Conservation (phyloP, 176 grass and related monocot genomes). For the Saccharum spontaneum region DNA sequence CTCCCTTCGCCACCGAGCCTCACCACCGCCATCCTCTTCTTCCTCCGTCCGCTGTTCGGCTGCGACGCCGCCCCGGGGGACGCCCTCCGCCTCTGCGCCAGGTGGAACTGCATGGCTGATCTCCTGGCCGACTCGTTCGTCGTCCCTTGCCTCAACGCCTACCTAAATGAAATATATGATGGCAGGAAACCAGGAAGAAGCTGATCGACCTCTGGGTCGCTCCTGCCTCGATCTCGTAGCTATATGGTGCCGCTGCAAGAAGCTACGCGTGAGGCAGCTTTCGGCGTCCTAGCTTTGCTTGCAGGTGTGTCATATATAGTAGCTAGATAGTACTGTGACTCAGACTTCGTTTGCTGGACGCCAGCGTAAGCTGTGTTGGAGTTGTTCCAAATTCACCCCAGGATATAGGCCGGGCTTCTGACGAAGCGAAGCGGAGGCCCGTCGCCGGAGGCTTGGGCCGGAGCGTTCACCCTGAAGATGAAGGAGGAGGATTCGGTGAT, state of each 20-base stretch:
- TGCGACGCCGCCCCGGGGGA: neutral
- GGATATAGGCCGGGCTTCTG: too few relatives aligned
- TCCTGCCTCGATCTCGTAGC: neutral
- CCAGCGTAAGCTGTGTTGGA: too few relatives aligned
- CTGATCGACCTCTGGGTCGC: neutral
- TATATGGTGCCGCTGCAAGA: neutral
- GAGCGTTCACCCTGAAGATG: too few relatives aligned
- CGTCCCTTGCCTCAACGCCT: neutral
- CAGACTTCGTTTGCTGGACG: neutral
- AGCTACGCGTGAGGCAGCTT: slow-evolving; percentile 7
- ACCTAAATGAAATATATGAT: neutral
- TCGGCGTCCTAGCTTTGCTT: slow-evolving; percentile 21
- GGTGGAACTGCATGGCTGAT: slow-evolving; percentile 29
- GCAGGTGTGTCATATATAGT: slow-evolving; percentile 3
- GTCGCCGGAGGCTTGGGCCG: too few relatives aligned
- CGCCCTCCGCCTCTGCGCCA: slow-evolving; percentile 6
- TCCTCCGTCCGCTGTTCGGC: neutral
- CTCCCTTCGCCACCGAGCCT: slow-evolving; percentile 35
- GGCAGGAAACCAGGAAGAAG: neutral
- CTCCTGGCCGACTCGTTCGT: neutral
- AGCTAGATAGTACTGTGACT: neutral
- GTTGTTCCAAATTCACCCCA: too few relatives aligned
- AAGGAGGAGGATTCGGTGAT: too few relatives aligned
- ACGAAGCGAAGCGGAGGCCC: too few relatives aligned
- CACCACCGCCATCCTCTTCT: slow-evolving; percentile 47